Percentiles rank a stretch among this genome's conserved stretches.
These are phyloP conservation scores for Scopulariopsis brevicaulis DNA, from an alignment of 2,329 filamentous ascomycete species.

Conservation along the genomic window DNA sequence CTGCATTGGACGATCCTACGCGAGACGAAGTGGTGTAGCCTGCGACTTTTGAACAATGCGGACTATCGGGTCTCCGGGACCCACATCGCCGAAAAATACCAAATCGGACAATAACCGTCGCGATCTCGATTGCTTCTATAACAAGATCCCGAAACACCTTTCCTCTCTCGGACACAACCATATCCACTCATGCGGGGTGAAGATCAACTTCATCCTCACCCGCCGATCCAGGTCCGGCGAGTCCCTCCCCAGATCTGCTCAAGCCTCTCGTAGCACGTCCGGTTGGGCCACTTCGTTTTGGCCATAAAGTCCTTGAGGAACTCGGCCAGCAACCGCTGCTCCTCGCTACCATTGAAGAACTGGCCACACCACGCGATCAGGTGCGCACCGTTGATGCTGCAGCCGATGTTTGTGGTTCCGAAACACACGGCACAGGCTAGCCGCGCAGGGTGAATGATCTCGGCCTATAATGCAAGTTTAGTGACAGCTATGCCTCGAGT, in stretches of 20 bases:
- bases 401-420: background rate
- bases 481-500: background rate
- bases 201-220: too few species aligned
- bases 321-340: background rate
- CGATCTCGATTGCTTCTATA: too few species aligned
- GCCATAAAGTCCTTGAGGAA: conserved; percentile 2
- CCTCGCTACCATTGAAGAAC: conserved; percentile 4
- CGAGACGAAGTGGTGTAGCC: too few species aligned
- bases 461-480: background rate
- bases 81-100: too few species aligned
- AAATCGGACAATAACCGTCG: too few species aligned
- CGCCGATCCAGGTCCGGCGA: too few species aligned
- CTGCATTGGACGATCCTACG: too few species aligned
- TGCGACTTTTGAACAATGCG: too few species aligned
- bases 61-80: too few species aligned
- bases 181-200: too few species aligned
- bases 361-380: conserved; percentile 4
- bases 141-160: too few species aligned
- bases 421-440: background rate
- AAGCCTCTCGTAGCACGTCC: conserved; percentile 3
- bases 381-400: conserved; percentile 2
- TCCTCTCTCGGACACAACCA: too few species aligned
- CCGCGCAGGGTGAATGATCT: background rate
- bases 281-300: conserved; percentile 2
- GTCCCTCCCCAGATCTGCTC: conserved; percentile 2